Percentiles rank a stretch among this genome's conserved stretches.
These are phyloP conservation scores for Marasmius oreades DNA, from an alignment of 1,284 basidiomycete species.

Conservation along the genomic window DNA sequence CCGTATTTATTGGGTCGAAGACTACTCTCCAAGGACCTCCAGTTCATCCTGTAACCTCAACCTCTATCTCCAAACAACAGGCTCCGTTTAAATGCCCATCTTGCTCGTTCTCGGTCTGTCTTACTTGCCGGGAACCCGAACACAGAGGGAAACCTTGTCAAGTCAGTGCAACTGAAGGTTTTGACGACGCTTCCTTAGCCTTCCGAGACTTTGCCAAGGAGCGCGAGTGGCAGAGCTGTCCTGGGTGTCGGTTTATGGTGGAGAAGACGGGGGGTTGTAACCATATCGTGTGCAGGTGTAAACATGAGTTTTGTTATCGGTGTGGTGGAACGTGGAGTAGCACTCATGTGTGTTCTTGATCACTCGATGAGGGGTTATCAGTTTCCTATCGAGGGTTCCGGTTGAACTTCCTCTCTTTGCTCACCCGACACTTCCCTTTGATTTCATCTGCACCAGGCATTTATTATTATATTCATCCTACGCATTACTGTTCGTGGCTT, in stretches of 20 bases:
- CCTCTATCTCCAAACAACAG: background rate
- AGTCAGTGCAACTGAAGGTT: background rate
- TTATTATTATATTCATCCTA: no score
- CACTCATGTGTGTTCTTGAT: background rate
- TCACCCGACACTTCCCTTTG: no score
- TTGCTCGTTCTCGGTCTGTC: slow-evolving; percentile 31
- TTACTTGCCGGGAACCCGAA: slow-evolving; percentile 31
- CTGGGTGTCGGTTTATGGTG: slow-evolving; percentile 19
- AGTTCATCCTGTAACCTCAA: background rate
- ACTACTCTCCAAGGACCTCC: slow-evolving; percentile 7
- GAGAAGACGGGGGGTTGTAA: slow-evolving; percentile 20
- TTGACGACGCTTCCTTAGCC: slow-evolving; percentile 2
- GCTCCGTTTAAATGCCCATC: slow-evolving; percentile 17
- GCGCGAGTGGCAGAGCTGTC: slow-evolving; percentile 20
- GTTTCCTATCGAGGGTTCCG: no score
- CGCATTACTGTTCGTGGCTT: no score
- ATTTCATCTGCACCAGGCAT: no score
- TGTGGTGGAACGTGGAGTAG: slow-evolving; percentile 14
- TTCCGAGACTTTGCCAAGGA: slow-evolving; percentile 17
- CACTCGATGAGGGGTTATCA: no score
- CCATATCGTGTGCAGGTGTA: slow-evolving; percentile 22
- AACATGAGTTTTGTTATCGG: slow-evolving; percentile 21
- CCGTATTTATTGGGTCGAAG: slow-evolving; percentile 36
- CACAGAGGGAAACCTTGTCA: slow-evolving; percentile 24
- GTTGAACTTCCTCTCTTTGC: no score